phyloP scores from a whole-genome alignment of 2,329 filamentous ascomycete genomes.

The Fusarium sp. region DNA sequence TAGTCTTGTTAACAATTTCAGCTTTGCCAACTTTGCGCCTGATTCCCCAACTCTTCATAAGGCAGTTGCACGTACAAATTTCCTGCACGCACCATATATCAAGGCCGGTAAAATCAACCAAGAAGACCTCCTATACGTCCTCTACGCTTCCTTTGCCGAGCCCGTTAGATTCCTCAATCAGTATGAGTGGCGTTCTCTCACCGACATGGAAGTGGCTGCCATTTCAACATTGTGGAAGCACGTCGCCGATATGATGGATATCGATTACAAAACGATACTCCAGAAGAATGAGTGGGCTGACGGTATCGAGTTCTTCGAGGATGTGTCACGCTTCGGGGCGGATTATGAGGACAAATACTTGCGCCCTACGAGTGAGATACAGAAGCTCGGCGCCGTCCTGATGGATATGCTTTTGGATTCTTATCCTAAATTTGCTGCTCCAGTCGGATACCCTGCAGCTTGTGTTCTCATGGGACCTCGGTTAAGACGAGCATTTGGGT shows the following conservation, averaged over 20 bases:
- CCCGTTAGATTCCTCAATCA: constrained; percentile 71
- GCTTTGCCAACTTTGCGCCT: constrained; percentile 50
- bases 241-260: constrained; percentile 76
- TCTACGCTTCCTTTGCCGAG: constrained; percentile 72
- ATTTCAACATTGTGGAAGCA: constrained; percentile 77
- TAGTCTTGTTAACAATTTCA: constrained; percentile 19
- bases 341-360: constrained; percentile 71
- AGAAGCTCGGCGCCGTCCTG: constrained; percentile 68
- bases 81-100: constrained; percentile 54
- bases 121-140: constrained; percentile 56
- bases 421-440: constrained; percentile 61
- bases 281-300: constrained; percentile 58
- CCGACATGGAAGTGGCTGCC: constrained; percentile 75
- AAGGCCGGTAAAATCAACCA: constrained; percentile 54
- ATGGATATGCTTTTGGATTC: constrained; percentile 70
- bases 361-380: constrained; percentile 64
- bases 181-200: constrained; percentile 78
- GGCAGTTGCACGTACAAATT: constrained; percentile 57
- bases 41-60: constrained; percentile 50
- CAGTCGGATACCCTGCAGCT: constrained; percentile 63
- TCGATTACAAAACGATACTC: constrained; percentile 62
- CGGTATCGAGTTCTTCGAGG: constrained; percentile 64
- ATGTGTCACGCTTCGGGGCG: constrained; percentile 61
- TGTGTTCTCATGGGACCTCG: constrained; percentile 73
- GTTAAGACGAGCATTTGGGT: constrained; percentile 74